phyloP scores from a whole-genome alignment of 305 asterid genomes.

The Rubia tinctorum region DNA sequence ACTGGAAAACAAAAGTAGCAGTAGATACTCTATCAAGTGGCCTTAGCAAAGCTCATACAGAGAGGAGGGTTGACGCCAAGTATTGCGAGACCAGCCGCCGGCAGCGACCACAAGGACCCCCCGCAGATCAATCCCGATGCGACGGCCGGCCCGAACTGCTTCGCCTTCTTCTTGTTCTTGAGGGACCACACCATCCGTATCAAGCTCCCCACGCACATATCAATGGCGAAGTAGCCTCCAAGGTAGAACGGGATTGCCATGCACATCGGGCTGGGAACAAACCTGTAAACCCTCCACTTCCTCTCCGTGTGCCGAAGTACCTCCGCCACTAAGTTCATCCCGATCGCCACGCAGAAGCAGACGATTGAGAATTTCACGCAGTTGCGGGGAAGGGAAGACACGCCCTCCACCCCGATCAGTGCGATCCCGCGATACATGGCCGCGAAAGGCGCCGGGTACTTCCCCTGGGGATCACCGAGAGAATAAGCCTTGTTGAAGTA shows the following conservation, averaged over 20 bases:
- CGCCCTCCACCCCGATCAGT: conserved; percentile 55
- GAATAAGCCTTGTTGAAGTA: conserved; percentile 53
- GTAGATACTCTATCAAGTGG: background rate
- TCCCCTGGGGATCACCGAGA: conserved; percentile 39
- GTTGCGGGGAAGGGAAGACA: conserved; percentile 49
- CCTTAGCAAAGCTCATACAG: conserved; percentile 45
- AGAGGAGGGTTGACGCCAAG: conserved; percentile 46
- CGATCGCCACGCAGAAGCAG: conserved; percentile 31
- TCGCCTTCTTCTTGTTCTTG: conserved; percentile 31
- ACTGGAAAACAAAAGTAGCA: too few relatives aligned
- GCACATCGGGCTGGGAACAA: conserved; percentile 62
- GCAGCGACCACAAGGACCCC: conserved; percentile 60
- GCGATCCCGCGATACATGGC: conserved; percentile 55
- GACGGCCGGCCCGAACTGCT: conserved; percentile 38
- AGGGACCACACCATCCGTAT: conserved; percentile 39
- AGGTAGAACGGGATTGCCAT: conserved; percentile 69
- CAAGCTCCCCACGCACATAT: conserved; percentile 69
- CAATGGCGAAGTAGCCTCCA: conserved; percentile 58
- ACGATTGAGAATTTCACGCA: conserved; percentile 34
- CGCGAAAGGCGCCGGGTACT: conserved; percentile 60
- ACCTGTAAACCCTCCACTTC: conserved; percentile 34
- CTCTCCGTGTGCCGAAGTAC: conserved; percentile 32
- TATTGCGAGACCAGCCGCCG: conserved; percentile 50
- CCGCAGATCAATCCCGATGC: conserved; percentile 74
- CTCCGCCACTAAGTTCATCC: conserved; percentile 17